Evolutionary conservation across 345 rosid species (phyloP), one percentile per base, ranked within the genome.

Genomic region (Populus ilicifolia): DNA sequence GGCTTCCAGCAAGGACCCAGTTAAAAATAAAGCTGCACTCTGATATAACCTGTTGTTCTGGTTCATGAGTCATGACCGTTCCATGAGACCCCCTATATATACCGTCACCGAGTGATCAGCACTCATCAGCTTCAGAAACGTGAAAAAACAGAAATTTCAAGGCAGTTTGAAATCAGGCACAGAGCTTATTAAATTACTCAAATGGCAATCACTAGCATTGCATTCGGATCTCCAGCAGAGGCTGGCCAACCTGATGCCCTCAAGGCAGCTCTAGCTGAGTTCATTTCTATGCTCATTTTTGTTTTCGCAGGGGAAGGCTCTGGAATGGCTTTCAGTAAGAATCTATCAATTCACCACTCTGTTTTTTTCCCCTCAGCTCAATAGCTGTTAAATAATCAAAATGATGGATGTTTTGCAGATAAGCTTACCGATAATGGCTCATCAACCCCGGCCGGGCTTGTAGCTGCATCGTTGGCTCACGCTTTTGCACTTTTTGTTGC

Each of bases 131-230:
- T 23, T 6, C 29, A 71, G 67, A 69, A 29, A 21, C 46, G 63
- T 29, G 62, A 20, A 44, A 73, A 46, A n/a, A 5, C 17, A 21
- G 13, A 3, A 62, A 25, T 4, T 72, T 27, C 1, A 21, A 36
- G 9, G 38, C 2, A 35, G 1, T 50, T 27, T 2, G 5, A 75
- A n/a, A 29, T 27, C 25, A 59, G 69, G 71, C 67, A 69, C 67
- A 8, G 76, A 76, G 68, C 20, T 17, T 70, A 77, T 11, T 9
- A 14, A 69, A 44, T 8, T 48, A 54, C 18, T 36, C 5, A 76
- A 81, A 89, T 89, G 95, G 83, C 91, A 43, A 78, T 89, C 71
- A 72, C 82, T 27, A 74, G 82, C 46, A 81, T 89, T 56, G 86
- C 90, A 9, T 5, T 89, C 7, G 91, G 93, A 46, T 78, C 89